phyloP scores from a whole-genome alignment of 352 stramenopile species.

The Globisporangium nagaii region DNA sequence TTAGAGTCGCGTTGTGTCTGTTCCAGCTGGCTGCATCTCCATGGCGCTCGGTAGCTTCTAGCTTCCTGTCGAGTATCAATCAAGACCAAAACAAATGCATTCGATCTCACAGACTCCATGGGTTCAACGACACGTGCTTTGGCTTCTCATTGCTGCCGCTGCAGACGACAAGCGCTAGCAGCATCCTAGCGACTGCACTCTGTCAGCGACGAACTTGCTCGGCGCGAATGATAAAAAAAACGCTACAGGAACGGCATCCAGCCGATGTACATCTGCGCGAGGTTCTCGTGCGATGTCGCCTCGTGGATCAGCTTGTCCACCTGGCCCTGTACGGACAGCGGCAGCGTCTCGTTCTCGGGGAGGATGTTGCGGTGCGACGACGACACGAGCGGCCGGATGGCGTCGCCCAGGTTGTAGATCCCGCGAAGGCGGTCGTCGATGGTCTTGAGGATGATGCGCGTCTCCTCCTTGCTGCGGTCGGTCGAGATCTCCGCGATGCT shows the following conservation, averaged over 20 bases:
- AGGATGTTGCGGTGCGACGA: constrained; percentile 59
- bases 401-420: constrained; percentile 89
- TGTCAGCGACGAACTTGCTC: no score
- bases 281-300: constrained; percentile 88
- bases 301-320: constrained; percentile 93
- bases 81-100: background rate
- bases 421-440: constrained; percentile 91
- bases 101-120: background rate
- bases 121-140: no score
- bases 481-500: constrained; percentile 46
- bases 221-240: background rate
- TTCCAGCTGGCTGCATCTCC: no score
- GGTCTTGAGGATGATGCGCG: constrained; percentile 79
- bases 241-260: constrained; percentile 91
- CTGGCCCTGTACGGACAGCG: constrained; percentile 91
- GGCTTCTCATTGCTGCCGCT: background rate
- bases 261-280: constrained; percentile 94
- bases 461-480: constrained; percentile 84
- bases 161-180: background rate
- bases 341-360: constrained; percentile 81
- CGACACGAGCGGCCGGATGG: constrained; percentile 65
- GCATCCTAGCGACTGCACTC: background rate
- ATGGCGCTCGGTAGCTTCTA: no score
- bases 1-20: background rate
- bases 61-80: background rate